Conservation (phyloP, 345 rosid species). For the Rhodamnia rubescens region DNA sequence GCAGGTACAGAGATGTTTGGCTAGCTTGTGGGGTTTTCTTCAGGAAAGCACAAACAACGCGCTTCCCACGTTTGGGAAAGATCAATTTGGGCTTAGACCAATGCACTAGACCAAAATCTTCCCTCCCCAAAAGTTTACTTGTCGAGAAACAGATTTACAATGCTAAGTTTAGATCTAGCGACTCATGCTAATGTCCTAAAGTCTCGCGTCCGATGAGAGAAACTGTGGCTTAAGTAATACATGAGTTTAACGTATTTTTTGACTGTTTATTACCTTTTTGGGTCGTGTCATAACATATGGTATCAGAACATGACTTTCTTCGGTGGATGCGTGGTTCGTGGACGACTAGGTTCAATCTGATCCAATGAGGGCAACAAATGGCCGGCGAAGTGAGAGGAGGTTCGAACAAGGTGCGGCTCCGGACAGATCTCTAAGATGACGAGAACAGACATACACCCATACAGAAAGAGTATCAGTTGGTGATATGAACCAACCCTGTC, state of each 20-base stretch:
- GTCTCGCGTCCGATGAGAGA: background rate
- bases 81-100: background rate
- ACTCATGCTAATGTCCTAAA: background rate
- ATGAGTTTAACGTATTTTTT: background rate
- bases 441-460: background rate
- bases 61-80: background rate
- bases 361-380: background rate
- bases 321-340: background rate
- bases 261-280: background rate
- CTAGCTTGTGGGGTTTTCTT: background rate
- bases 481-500: background rate
- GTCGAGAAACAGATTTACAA: background rate
- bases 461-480: background rate
- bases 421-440: background rate
- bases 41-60: background rate
- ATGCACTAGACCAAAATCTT: background rate
- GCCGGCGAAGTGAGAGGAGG: background rate
- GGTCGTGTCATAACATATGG: background rate
- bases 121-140: background rate
- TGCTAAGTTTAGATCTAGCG: background rate
- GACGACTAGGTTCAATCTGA: background rate
- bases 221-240: background rate
- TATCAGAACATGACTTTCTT: background rate
- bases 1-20: background rate
- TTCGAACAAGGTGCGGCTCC: background rate